Conservation (phyloP, 2,329 filamentous ascomycete genomes). For the Hypocreales sp. region DNA sequence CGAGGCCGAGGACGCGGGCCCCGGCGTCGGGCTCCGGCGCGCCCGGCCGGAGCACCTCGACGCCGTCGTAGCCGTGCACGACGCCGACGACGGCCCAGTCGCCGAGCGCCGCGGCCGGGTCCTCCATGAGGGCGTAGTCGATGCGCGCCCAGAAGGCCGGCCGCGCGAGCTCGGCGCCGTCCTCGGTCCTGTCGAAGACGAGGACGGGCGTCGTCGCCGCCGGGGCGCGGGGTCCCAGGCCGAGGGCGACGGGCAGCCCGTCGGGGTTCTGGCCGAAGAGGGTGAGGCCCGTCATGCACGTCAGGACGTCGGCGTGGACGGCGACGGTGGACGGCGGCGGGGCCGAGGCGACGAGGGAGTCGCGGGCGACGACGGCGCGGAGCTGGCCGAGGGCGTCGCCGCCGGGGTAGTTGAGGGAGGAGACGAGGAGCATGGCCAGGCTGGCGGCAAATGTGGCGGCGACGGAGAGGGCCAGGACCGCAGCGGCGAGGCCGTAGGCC, state of each 20-base stretch:
- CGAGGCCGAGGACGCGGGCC: slow-evolving; percentile 27
- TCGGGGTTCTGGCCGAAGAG: slow-evolving; percentile 41
- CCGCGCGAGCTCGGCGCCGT: slow-evolving; percentile 23
- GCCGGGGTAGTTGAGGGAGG: slow-evolving; percentile 86
- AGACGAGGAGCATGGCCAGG: slow-evolving; percentile 56
- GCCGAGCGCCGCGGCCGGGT: slow-evolving; percentile 28
- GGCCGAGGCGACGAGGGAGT: too few species aligned
- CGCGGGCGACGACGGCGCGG: slow-evolving; percentile 15
- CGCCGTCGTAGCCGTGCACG: slow-evolving; percentile 40
- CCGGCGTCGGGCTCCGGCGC: slow-evolving; percentile 6
- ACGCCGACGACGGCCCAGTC: slow-evolving; percentile 41
- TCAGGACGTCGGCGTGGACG: slow-evolving; percentile 49
- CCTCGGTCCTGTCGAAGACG: slow-evolving; percentile 49
- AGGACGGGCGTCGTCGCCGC: slow-evolving; percentile 11
- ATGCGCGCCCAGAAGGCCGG: slow-evolving; percentile 47
- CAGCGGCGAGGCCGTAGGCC: slow-evolving; percentile 36
- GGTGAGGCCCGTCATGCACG: slow-evolving; percentile 57
- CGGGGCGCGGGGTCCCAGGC: slow-evolving; percentile 5
- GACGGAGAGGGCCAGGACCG: slow-evolving; percentile 43
- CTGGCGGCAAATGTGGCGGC: slow-evolving; percentile 44
- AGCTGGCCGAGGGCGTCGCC: slow-evolving; percentile 56
- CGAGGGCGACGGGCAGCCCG: slow-evolving; percentile 19
- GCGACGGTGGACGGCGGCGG: slow-evolving; percentile 13
- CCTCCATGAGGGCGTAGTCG: slow-evolving; percentile 46
- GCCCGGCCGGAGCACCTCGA: slow-evolving; percentile 40